Evolutionary conservation across 768 basidiomycete genomes (phyloP).

Genomic region (Suillus variegatus): DNA sequence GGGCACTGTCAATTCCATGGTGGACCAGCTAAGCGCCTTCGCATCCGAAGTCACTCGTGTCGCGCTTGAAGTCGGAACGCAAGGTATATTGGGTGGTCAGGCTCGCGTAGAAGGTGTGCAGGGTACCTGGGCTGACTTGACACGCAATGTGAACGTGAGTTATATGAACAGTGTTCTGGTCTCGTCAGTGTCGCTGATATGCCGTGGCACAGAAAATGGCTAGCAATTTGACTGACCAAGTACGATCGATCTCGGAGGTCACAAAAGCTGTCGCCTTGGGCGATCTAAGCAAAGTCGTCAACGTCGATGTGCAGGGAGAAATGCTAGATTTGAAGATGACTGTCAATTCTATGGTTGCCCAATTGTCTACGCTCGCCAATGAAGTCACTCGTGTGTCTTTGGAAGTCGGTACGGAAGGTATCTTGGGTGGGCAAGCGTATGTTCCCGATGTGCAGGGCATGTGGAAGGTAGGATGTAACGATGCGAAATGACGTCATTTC

Average conservation of each 20-base stretch:
- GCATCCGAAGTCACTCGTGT: conserved; percentile 83
- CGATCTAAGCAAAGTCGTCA: conserved; percentile 80
- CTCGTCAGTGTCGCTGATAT: not conserved
- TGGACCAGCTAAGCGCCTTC: conserved; percentile 85
- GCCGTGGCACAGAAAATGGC: conserved; percentile 73
- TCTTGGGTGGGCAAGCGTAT: conserved; percentile 88
- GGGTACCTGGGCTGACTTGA: conserved; percentile 92
- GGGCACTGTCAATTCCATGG: conserved; percentile 91
- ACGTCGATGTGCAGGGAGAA: conserved; percentile 93
- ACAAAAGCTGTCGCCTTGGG: conserved; percentile 80
- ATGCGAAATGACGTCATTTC: conserved; percentile 20
- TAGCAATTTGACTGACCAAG: conserved; percentile 81
- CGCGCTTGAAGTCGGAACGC: conserved; percentile 87
- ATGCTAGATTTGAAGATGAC: conserved; percentile 86
- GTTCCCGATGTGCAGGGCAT: conserved; percentile 94
- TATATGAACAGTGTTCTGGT: not conserved
- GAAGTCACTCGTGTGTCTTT: conserved; percentile 91
- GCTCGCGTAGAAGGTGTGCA: conserved; percentile 89
- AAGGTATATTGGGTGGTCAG: conserved; percentile 89
- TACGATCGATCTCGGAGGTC: conserved; percentile 88
- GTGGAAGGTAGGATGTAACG: conserved; percentile 68
- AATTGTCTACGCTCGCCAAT: conserved; percentile 70
- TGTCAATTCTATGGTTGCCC: conserved; percentile 77
- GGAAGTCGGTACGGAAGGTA: conserved; percentile 92
- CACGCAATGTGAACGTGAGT: conserved; percentile 81